phyloP scores from a whole-genome alignment of 768 basidiomycete genomes.

The Phylloporus sp. region DNA sequence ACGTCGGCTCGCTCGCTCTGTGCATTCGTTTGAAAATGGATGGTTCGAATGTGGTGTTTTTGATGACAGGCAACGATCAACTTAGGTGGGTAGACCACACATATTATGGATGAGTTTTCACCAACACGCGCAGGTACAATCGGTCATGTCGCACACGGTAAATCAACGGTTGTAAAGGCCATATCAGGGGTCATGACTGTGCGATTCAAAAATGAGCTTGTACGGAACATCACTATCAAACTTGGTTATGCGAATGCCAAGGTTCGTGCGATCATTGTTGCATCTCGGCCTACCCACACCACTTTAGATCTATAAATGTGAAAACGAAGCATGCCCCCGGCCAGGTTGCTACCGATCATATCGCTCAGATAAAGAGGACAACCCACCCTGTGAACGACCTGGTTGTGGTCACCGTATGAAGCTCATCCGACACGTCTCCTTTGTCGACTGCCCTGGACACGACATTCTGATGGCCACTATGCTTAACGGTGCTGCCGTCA shows the following conservation, averaged over 20 bases:
- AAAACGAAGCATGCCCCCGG: conserved; percentile 87
- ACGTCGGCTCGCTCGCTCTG: conserved; percentile 21
- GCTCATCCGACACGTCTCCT: conserved; percentile 93
- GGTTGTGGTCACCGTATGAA: conserved; percentile 90
- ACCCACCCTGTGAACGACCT: conserved; percentile 89
- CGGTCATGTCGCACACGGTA: conserved; percentile 97
- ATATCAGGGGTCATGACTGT: conserved; percentile 99
- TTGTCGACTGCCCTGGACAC: conserved; percentile 97
- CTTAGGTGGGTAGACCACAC: conserved; percentile 50
- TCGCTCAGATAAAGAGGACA: conserved; percentile 89
- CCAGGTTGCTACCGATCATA: conserved; percentile 95
- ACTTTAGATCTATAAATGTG: conserved; percentile 92
- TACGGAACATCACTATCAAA: conserved; percentile 99
- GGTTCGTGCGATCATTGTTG: conserved; percentile 44
- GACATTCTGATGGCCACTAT: conserved; percentile 99
- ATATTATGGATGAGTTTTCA: not conserved
- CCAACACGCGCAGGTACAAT: conserved; percentile 69
- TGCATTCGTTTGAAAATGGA: not conserved
- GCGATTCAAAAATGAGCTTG: conserved; percentile 98
- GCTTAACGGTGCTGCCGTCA: conserved; percentile 99
- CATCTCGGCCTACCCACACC: not conserved
- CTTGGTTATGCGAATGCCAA: conserved; percentile 99
- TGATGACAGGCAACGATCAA: conserved; percentile 85
- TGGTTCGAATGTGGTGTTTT: not conserved
- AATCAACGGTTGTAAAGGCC: conserved; percentile 96